Conservation (phyloP, 768 basidiomycete species). For the Mycena maculata region DNA sequence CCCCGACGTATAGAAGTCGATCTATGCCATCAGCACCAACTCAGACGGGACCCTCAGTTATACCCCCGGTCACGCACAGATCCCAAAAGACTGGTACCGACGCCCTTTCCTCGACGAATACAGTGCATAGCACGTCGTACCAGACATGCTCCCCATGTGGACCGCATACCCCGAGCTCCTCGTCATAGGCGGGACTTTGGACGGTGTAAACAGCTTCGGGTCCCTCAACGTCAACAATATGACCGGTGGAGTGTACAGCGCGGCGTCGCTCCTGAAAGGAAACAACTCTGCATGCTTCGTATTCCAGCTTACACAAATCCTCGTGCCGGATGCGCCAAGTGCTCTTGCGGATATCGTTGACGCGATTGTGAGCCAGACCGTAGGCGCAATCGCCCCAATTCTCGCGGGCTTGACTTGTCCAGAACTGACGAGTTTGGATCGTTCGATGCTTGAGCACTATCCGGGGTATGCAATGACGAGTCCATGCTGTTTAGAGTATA, state of each 20-base stretch:
- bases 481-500: too few species aligned
- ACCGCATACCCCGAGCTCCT: conserved; percentile 1
- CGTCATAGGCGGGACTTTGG: conserved; percentile 8
- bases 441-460: background rate
- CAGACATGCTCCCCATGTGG: background rate
- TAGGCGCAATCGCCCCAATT: background rate
- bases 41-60: background rate
- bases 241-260: conserved; percentile 10
- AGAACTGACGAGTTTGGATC: background rate
- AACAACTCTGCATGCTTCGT: conserved; percentile 10
- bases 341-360: background rate
- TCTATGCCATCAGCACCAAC: background rate
- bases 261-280: conserved; percentile 1
- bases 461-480: background rate
- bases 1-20: background rate
- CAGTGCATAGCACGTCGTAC: background rate
- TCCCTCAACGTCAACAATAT: background rate
- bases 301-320: background rate
- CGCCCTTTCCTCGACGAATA: background rate
- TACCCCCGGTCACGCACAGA: conserved; percentile 11
- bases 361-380: background rate
- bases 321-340: background rate
- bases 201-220: conserved; percentile 2
- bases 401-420: background rate
- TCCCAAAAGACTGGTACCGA: conserved; percentile 17